These are phyloP conservation scores for Pythium apleroticum DNA, from an alignment of 352 stramenopile genomes.

Conservation along the genomic window DNA sequence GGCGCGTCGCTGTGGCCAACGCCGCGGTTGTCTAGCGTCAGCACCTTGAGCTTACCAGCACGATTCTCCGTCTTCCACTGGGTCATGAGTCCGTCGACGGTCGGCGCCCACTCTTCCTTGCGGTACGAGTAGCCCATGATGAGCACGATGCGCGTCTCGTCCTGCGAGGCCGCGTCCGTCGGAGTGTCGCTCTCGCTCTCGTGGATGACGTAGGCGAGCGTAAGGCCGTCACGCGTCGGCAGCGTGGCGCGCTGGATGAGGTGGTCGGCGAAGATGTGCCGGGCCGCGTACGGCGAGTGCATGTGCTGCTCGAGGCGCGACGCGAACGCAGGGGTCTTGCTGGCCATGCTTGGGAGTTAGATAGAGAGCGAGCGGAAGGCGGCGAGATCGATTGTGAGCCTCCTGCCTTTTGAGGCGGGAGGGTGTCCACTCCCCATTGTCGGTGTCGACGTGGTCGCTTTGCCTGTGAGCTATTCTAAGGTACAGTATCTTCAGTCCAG, in stretches of 20 bases:
- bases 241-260: not conserved
- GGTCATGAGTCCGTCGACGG: conserved; percentile 40
- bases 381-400: not conserved
- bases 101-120: conserved; percentile 43
- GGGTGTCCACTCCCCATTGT: too few relatives aligned
- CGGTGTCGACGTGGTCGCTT: too few relatives aligned
- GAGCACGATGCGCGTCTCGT: conserved; percentile 44
- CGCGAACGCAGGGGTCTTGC: not conserved
- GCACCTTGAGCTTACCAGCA: conserved; percentile 34
- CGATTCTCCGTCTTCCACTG: conserved; percentile 28
- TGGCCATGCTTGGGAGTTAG: not conserved
- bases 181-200: not conserved
- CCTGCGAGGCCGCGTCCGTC: conserved; percentile 6
- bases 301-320: conserved; percentile 11
- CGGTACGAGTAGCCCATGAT: conserved; percentile 48
- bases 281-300: conserved; percentile 1
- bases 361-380: not conserved
- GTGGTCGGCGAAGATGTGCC: conserved; percentile 8
- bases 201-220: conserved; percentile 7
- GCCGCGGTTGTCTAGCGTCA: conserved; percentile 51
- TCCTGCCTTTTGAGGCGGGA: too few relatives aligned
- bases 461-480: too few relatives aligned
- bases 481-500: too few relatives aligned
- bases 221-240: not conserved
- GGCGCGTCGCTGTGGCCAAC: conserved; percentile 39